These are phyloP conservation scores for Verticillium nubilum DNA, from an alignment of 2,329 filamentous ascomycete species.

Conservation along the genomic window DNA sequence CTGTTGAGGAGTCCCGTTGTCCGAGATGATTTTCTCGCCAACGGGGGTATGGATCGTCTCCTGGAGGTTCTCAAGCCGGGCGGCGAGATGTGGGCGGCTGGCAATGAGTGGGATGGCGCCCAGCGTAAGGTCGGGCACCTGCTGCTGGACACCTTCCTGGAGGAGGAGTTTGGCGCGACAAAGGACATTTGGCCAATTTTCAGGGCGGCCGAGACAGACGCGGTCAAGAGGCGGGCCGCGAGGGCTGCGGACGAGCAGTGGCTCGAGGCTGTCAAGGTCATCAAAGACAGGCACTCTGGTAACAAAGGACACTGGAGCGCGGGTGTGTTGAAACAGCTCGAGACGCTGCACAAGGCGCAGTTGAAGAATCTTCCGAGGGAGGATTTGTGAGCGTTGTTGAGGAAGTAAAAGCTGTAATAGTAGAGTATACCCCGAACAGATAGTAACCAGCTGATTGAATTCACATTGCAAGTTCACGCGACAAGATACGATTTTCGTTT, in stretches of 20 bases:
- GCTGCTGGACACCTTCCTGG: slow-evolving; percentile 61
- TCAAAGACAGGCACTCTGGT: slow-evolving; percentile 7
- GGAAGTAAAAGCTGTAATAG: slow-evolving; percentile 6
- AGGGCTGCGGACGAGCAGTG: slow-evolving; percentile 10
- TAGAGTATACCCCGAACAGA: background rate
- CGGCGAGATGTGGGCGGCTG: slow-evolving; percentile 18
- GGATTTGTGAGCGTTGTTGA: slow-evolving; percentile 15
- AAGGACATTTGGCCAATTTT: slow-evolving; percentile 48
- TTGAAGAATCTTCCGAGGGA: slow-evolving; percentile 12
- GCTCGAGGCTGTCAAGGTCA: slow-evolving; percentile 6
- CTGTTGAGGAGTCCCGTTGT: slow-evolving; percentile 50
- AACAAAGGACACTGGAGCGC: slow-evolving; percentile 11
- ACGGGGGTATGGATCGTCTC: slow-evolving; percentile 47
- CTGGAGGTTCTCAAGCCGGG: slow-evolving; percentile 45
- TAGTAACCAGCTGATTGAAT: background rate
- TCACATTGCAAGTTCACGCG: background rate
- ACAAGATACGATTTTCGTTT: background rate
- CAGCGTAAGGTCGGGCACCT: slow-evolving; percentile 52
- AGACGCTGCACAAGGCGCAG: slow-evolving; percentile 10
- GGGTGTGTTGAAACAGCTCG: slow-evolving; percentile 7
- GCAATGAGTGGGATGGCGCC: slow-evolving; percentile 39
- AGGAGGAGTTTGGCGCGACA: slow-evolving; percentile 56
- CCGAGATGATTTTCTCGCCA: slow-evolving; percentile 48
- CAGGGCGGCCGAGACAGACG: slow-evolving; percentile 8
- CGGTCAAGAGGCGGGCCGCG: slow-evolving; percentile 7